A percentile compares a stretch with the other conserved stretches of the same genome.
Conservation (phyloP, 2,329 filamentous ascomycete genomes). For the Aspergillus oerlinghausenensis region DNA sequence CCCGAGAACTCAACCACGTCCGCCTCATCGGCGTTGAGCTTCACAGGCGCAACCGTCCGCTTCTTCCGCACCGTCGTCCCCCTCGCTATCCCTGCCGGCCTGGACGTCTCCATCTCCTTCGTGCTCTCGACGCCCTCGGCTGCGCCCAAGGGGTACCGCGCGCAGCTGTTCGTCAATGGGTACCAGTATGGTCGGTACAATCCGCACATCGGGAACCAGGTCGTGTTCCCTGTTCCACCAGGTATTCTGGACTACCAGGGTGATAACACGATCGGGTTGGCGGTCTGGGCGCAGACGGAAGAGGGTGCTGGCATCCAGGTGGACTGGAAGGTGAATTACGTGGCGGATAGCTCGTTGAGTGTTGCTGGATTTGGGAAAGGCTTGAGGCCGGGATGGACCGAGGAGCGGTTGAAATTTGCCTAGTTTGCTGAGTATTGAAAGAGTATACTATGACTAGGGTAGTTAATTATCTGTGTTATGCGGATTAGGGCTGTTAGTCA, state of each 20-base stretch:
- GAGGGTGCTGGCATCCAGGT: conserved; percentile 49
- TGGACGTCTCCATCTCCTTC: conserved; percentile 57
- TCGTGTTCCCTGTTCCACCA: conserved; percentile 56
- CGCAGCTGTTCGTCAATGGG: conserved; percentile 59
- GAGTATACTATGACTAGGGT: background rate
- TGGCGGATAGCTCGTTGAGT: conserved; percentile 50
- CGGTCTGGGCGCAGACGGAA: conserved; percentile 56
- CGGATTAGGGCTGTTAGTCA: background rate
- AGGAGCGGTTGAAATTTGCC: conserved; percentile 34
- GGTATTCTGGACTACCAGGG: conserved; percentile 56
- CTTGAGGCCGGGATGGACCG: conserved; percentile 50
- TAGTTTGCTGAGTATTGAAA: conserved; percentile 1
- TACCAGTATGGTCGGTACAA: conserved; percentile 61
- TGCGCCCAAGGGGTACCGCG: conserved; percentile 41
- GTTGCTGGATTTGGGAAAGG: conserved; percentile 45
- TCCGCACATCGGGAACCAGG: conserved; percentile 58
- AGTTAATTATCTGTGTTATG: background rate
- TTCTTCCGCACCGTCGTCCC: conserved; percentile 53
- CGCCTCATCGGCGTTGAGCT: conserved; percentile 25
- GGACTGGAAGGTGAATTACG: conserved; percentile 52
- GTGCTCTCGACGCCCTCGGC: conserved; percentile 45
- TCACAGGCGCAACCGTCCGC: conserved; percentile 48
- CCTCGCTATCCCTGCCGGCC: conserved; percentile 47
- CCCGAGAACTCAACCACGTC: conserved; percentile 21
- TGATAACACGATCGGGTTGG: conserved; percentile 54